Conservation (phyloP, 2,329 filamentous ascomycete genomes). For the Raffaelea albimanens region DNA sequence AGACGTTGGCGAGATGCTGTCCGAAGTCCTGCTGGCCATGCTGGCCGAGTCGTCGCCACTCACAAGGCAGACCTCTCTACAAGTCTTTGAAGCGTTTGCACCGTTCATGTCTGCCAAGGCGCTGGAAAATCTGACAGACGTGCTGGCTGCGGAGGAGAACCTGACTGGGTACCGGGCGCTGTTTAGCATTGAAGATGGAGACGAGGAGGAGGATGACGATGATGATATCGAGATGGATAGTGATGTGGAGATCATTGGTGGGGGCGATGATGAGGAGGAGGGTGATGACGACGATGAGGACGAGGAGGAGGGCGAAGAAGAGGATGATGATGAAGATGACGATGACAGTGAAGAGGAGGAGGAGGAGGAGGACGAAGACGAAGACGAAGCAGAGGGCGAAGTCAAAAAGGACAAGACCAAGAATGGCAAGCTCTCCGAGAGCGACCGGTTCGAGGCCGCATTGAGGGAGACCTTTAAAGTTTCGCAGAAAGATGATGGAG, state of each 20-base stretch:
- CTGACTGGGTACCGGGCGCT: slow-evolving; percentile 75
- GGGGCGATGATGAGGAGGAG: slow-evolving; percentile 26
- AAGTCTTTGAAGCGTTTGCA: slow-evolving; percentile 80
- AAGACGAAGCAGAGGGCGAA: slow-evolving; percentile 15
- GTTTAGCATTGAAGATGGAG: slow-evolving; percentile 54
- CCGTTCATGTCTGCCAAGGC: slow-evolving; percentile 63
- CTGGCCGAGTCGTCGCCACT: slow-evolving; percentile 76
- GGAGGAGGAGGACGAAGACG: slow-evolving; percentile 29
- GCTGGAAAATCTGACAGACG: slow-evolving; percentile 54
- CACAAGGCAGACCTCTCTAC: slow-evolving; percentile 76
- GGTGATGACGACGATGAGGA: slow-evolving; percentile 35
- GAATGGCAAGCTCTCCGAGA: background rate
- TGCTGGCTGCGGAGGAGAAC: slow-evolving; percentile 71
- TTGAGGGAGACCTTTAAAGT: slow-evolving; percentile 55
- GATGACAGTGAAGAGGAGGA: slow-evolving; percentile 23
- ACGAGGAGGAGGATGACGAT: slow-evolving; percentile 28
- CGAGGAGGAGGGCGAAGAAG: slow-evolving; percentile 21
- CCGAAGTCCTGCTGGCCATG: slow-evolving; percentile 87
- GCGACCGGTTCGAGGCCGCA: slow-evolving; percentile 52
- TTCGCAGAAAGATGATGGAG: slow-evolving; percentile 41
- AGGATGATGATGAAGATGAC: slow-evolving; percentile 12
- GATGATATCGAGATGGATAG: slow-evolving; percentile 30
- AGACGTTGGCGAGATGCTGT: slow-evolving; percentile 59
- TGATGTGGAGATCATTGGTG: slow-evolving; percentile 29
- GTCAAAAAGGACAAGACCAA: slow-evolving; percentile 23